Conservation (phyloP, 169 alveolate genomes). For the Plasmodium knowlesi region DNA sequence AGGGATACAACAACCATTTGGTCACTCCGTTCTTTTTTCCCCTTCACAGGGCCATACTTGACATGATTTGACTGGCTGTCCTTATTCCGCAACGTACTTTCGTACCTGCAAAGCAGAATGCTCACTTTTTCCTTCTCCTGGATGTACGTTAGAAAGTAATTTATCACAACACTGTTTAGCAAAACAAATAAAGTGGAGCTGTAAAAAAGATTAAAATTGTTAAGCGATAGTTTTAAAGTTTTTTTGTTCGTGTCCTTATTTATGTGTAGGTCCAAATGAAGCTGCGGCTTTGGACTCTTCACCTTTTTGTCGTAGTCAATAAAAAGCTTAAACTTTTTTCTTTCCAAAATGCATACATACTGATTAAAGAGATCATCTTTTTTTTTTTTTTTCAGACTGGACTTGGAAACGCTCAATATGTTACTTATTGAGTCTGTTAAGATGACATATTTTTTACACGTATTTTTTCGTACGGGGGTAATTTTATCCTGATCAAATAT, state of each 20-base stretch:
- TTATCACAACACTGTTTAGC: constrained; percentile 17
- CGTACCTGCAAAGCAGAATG: background rate
- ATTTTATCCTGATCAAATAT: background rate
- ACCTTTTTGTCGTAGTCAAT: constrained; percentile 37
- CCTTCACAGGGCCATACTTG: background rate
- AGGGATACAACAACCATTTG: background rate
- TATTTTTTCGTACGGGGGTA: background rate
- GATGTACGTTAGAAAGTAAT: constrained; percentile 41
- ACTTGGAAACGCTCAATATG: constrained; percentile 46
- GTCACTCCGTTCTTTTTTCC: background rate
- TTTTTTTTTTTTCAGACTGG: constrained; percentile 20
- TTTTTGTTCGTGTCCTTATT: constrained; percentile 22
- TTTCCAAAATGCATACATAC: constrained; percentile 45
- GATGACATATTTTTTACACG: constrained; percentile 57
- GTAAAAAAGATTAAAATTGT: constrained; percentile 47
- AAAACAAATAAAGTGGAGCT: constrained; percentile 67
- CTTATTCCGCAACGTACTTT: background rate
- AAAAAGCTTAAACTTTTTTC: constrained; percentile 44
- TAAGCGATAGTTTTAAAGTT: constrained; percentile 27
- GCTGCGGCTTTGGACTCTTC: constrained; percentile 13
- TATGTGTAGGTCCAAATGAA: constrained; percentile 47
- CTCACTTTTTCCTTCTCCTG: constrained; percentile 52
- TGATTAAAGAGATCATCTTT: background rate
- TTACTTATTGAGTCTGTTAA: constrained; percentile 52
- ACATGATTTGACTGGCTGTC: background rate